phyloP scores from a whole-genome alignment of 805 yeast species.

The Brettanomyces sp. region DNA sequence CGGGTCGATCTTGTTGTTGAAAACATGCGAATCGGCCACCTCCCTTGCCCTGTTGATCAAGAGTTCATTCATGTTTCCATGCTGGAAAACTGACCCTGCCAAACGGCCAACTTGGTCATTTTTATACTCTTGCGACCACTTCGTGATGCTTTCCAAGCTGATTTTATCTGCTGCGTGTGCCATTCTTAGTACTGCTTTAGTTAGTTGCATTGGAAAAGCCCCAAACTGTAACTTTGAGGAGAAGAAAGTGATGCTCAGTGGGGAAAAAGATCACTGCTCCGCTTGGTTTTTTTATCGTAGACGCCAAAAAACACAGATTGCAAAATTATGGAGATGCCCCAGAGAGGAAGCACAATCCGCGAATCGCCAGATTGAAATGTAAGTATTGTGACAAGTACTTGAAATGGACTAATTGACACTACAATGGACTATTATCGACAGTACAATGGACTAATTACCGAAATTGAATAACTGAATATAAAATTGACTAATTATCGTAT shows the following conservation, averaged over 20 bases:
- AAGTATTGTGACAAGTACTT: too few species aligned
- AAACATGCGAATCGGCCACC: slow-evolving; percentile 26
- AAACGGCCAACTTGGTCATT: slow-evolving; percentile 20
- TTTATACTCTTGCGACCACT: slow-evolving; percentile 21
- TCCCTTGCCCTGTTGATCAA: slow-evolving; percentile 27
- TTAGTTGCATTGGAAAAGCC: neutral
- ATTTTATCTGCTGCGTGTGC: neutral
- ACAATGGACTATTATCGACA: too few species aligned
- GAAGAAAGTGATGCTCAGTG: neutral
- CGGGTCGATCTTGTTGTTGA: slow-evolving; percentile 32
- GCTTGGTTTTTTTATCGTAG: too few species aligned
- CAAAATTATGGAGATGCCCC: too few species aligned
- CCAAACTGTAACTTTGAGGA: neutral
- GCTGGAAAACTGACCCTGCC: slow-evolving; percentile 24
- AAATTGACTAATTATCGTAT: too few species aligned
- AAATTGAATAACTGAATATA: too few species aligned
- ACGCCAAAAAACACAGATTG: too few species aligned
- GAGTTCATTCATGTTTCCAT: slow-evolving; percentile 30
- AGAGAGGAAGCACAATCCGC: too few species aligned
- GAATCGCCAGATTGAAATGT: too few species aligned
- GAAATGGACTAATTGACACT: too few species aligned
- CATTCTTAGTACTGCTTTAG: neutral
- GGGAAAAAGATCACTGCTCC: neutral
- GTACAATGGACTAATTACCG: too few species aligned
- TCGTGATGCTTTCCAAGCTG: slow-evolving; percentile 9